Percentiles rank a stretch among this genome's conserved stretches.
phyloP scores from a whole-genome alignment of 164 flowering plant species.

The Euptelea pleiosperma region DNA sequence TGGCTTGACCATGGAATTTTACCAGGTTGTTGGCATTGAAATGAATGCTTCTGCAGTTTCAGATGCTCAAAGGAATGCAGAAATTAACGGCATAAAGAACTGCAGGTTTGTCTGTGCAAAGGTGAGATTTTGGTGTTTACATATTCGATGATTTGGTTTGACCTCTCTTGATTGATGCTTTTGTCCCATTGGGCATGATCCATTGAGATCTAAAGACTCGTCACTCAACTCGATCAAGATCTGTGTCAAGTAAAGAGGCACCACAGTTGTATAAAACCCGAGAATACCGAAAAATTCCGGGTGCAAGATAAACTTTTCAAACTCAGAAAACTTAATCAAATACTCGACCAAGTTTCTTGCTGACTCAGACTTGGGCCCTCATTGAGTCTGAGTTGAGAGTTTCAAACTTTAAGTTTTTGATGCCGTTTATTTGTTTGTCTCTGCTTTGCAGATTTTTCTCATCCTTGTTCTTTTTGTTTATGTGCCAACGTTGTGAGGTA shows the following conservation, averaged over 20 bases:
- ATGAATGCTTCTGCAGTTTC: constrained; percentile 96
- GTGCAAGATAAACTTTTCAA: neutral
- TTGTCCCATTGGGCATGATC: no score
- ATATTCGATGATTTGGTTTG: neutral
- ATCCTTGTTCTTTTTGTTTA: neutral
- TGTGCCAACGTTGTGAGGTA: constrained; percentile 2
- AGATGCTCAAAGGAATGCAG: constrained; percentile 91
- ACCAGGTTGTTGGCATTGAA: constrained; percentile 94
- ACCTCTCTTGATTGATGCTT: neutral
- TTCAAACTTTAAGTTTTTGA: neutral
- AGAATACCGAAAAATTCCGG: neutral
- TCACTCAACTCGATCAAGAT: no score
- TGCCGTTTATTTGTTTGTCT: neutral
- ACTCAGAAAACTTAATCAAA: neutral
- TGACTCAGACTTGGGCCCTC: neutral
- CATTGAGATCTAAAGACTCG: no score
- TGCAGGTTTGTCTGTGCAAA: constrained; percentile 85
- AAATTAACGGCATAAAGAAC: constrained; percentile 81
- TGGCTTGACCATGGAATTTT: neutral
- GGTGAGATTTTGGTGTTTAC: constrained; percentile 40
- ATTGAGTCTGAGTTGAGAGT: neutral
- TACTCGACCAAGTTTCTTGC: neutral
- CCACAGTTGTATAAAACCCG: neutral
- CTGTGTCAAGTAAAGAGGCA: no score
- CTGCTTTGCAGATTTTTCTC: neutral